These are phyloP conservation scores for Aspergillus sp. DNA, from an alignment of 2,329 filamentous ascomycete genomes.

Conservation along the genomic window DNA sequence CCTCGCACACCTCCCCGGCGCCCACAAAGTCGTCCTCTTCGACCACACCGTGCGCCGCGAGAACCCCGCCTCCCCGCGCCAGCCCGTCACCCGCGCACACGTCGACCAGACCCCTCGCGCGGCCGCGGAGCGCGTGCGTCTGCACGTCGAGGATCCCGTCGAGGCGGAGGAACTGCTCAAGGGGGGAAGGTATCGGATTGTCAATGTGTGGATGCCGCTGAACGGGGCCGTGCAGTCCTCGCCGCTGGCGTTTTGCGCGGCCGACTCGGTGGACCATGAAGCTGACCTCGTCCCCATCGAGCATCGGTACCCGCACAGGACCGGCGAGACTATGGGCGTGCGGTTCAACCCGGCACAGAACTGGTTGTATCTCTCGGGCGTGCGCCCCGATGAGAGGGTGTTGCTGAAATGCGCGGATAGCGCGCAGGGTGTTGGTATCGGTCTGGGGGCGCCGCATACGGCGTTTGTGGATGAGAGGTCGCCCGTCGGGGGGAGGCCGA, in stretches of 20 bases:
- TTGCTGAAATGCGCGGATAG: constrained; percentile 73
- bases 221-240: constrained; percentile 49
- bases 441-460: constrained; percentile 54
- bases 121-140: constrained; percentile 56
- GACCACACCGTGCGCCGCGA: constrained; percentile 79
- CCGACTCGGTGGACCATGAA: constrained; percentile 42
- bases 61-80: constrained; percentile 48
- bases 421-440: constrained; percentile 37
- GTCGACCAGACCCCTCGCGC: constrained; percentile 70
- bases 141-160: constrained; percentile 51
- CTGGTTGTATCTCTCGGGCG: constrained; percentile 75
- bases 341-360: constrained; percentile 51
- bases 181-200: constrained; percentile 66
- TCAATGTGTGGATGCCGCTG: constrained; percentile 76
- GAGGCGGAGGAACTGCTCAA: constrained; percentile 59
- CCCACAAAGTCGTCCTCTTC: constrained; percentile 62
- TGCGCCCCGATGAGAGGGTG: constrained; percentile 63
- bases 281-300: constrained; percentile 62
- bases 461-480: constrained; percentile 72
- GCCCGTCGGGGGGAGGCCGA: constrained; percentile 55
- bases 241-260: constrained; percentile 51
- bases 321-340: constrained; percentile 66
- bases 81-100: constrained; percentile 64
- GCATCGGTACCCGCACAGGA: constrained; percentile 61
- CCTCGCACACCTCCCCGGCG: constrained; percentile 56